Evolutionary conservation across 768 basidiomycete genomes (phyloP), one percentile per base, ranked within the genome.

Genomic region (Tylopilus sp.): DNA sequence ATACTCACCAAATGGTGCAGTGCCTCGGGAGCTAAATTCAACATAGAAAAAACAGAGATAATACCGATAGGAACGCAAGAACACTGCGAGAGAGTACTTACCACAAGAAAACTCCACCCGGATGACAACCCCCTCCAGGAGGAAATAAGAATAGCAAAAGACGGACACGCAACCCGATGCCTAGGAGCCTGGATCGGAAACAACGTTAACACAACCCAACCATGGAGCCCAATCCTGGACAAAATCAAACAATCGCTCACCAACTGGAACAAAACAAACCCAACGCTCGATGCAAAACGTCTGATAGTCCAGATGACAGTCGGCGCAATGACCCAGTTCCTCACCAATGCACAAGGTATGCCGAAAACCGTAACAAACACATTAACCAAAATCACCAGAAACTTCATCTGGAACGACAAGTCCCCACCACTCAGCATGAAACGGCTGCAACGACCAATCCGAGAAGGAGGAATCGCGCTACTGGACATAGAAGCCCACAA

Each of bases 1-100:
- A 30, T 7, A 7, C 29, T 12, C 12, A 30, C 29, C 6, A 30
- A 30, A 13, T 81, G 78, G 78, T 80, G 57, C 16, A 17, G 0
- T 0, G 54, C 52, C 0, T 62, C 64, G 0, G 53, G 57, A 0
- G 63, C 59, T 0, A 67, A 64, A 29, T 66, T 68, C 11, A 68
- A 68, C 36, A 6, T 61, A 0, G 30, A 22, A 7, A 68, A 68
- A 26, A 68, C 64, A 0, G 53, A 68, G 17, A 56, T 68, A 0
- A 38, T 49, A 1, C 67, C 63, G 0, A 59, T 76, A 0, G 74
- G 76, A 0, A 31, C 48, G 0, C 1, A 29, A 12, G 1, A 13
- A 8, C 52, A 61, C 26, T 0, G 46, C 3, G 2, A 49, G 3
- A 12, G 33, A 6, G 4, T 50, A 0, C 1, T 14, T 3, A 3